phyloP scores from a whole-genome alignment of 768 basidiomycete species.

The Lactarius hatsudake region DNA sequence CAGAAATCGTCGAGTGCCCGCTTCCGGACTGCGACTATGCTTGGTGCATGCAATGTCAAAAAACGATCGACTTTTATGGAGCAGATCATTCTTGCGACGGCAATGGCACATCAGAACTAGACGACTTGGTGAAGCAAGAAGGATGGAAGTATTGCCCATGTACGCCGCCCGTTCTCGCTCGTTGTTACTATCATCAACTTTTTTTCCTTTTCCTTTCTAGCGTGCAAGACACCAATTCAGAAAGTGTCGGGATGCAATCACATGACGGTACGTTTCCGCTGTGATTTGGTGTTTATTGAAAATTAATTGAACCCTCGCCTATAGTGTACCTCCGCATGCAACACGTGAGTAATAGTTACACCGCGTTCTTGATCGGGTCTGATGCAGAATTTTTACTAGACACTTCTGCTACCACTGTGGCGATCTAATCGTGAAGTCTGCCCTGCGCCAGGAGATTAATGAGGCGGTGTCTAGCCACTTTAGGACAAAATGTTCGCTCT shows the following conservation, averaged over 20 bases:
- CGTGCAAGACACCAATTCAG: conserved; percentile 48
- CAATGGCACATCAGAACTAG: conserved; percentile 35
- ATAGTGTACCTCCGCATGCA: conserved; percentile 59
- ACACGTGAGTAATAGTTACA: conserved; percentile 35
- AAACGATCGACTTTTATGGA: conserved; percentile 27
- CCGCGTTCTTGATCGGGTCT: neutral
- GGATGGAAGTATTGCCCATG: conserved; percentile 39
- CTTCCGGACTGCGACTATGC: conserved; percentile 32
- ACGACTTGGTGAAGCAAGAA: conserved; percentile 31
- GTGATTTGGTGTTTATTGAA: neutral
- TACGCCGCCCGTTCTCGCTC: conserved; percentile 17
- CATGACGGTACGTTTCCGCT: conserved; percentile 46
- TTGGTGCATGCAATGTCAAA: conserved; percentile 37
- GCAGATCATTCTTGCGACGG: conserved; percentile 36
- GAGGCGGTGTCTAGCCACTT: conserved; percentile 37
- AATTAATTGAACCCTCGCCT: neutral
- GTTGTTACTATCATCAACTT: no score
- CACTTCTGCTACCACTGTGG: conserved; percentile 59
- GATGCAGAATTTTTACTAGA: conserved; percentile 18
- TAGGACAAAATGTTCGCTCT: conserved; percentile 34
- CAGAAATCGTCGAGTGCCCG: conserved; percentile 32
- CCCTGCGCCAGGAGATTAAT: conserved; percentile 34
- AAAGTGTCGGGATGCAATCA: conserved; percentile 57
- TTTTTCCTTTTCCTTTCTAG: conserved; percentile 28
- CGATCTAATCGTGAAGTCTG: conserved; percentile 43